Evolutionary conservation across 768 basidiomycete genomes (phyloP).

Genomic region (Pulveroboletus sp.): DNA sequence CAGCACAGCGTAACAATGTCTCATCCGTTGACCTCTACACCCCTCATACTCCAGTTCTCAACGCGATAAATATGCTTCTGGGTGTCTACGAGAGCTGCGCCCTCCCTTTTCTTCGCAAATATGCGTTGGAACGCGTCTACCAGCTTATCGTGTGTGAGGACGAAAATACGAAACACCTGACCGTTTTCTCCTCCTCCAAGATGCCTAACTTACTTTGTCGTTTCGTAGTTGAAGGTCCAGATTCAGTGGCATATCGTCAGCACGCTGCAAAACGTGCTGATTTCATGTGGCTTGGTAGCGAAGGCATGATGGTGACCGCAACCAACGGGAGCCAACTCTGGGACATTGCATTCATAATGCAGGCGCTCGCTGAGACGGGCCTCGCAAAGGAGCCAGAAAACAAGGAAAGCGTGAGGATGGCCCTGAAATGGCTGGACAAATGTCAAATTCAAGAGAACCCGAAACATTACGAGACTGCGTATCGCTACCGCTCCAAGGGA

Average conservation of each 20-base stretch:
- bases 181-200: slow-evolving; percentile 88
- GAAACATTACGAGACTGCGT: slow-evolving; percentile 54
- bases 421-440: slow-evolving; percentile 68
- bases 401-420: slow-evolving; percentile 55
- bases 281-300: slow-evolving; percentile 88
- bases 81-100: slow-evolving; percentile 68
- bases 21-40: slow-evolving; percentile 75
- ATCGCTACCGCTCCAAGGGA: slow-evolving; percentile 63
- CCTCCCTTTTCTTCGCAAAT: slow-evolving; percentile 66
- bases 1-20: slow-evolving; percentile 84
- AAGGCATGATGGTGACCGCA: slow-evolving; percentile 94
- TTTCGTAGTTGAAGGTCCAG: slow-evolving; percentile 68
- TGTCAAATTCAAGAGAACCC: slow-evolving; percentile 72
- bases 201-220: slow-evolving; percentile 91
- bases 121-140: slow-evolving; percentile 66
- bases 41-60: slow-evolving; percentile 73
- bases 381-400: slow-evolving; percentile 72
- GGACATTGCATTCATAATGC: slow-evolving; percentile 90
- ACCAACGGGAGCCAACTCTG: slow-evolving; percentile 95
- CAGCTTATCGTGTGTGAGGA: slow-evolving; percentile 81
- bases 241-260: slow-evolving; percentile 68
- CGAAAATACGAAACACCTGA: slow-evolving; percentile 91
- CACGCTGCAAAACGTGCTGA: slow-evolving; percentile 78
- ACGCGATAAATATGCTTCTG: slow-evolving; percentile 59
- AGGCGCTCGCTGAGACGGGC: slow-evolving; percentile 87